Evolutionary conservation across 805 yeast genomes (phyloP), one percentile per base, ranked within the genome.

Genomic region (Candida chauliodis): DNA sequence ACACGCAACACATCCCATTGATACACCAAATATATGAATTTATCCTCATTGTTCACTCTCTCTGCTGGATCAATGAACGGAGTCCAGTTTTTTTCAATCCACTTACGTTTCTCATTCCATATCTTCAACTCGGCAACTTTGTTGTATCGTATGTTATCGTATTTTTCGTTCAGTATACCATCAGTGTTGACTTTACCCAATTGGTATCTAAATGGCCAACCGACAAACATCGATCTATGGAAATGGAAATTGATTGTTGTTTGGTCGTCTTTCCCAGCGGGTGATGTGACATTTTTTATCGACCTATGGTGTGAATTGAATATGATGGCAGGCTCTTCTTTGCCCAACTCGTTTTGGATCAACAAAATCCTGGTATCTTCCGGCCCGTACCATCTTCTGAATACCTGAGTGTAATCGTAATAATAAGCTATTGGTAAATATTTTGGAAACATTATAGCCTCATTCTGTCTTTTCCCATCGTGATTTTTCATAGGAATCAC

Each of bases 31-130:
- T 56, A 52, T 21, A 66, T 40, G 26, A 51, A 40, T 19, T 50
- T 47, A 46, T 66, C 71, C 18, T 53, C 60, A 21, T 43, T 34
- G 13, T 40, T 42, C 5, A 40, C 33, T 34, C 64, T 48, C 21
- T 52, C 56, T 2, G 23, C 23, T 24, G 44, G 44, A 38, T 60
- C 60, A 5, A 63, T 38, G 41, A 67, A 45, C 0, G 73, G 73
- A 8, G 69, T 60, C 73, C 73, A 67, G 46, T 67, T 67, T 42
- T 67, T 67, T 39, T 61, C 42, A 5, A 32, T 19, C 34, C 17
- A 9, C 26, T 25, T 35, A 9, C 38, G 8, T 19, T 35, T 16
- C 10, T 14, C 31, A 19, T 13, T 46, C 10, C 30, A 30, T 22
- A 52, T 42, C 29, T 49, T 37, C 16, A 60, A 43, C 35, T 56